phyloP scores from a whole-genome alignment of 805 yeast genomes.

The Hanseniaspora jakobsenii region DNA sequence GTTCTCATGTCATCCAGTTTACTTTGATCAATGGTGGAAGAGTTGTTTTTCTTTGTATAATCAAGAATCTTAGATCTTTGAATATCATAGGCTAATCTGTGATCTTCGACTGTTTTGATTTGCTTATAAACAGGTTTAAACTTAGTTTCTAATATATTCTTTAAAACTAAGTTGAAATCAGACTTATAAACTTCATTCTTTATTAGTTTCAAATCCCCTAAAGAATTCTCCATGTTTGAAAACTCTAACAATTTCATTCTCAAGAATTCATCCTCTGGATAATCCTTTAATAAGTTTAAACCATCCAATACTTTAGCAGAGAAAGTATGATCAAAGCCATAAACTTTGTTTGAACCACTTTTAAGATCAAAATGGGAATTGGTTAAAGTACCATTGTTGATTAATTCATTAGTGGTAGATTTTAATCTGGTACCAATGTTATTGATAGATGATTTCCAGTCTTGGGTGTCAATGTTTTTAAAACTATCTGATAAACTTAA shows the following conservation, averaged over 20 bases:
- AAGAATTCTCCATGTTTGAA: slow-evolving; percentile 56
- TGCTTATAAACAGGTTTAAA: slow-evolving; percentile 54
- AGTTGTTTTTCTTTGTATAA: slow-evolving; percentile 31
- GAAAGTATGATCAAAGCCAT: slow-evolving; percentile 14
- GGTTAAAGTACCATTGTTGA: slow-evolving; percentile 12
- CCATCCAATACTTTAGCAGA: slow-evolving; percentile 8
- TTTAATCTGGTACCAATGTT: slow-evolving; percentile 6
- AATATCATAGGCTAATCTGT: slow-evolving; percentile 67
- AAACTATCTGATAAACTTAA: slow-evolving; percentile 1
- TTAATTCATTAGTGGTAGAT: slow-evolving; percentile 12
- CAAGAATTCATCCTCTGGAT: slow-evolving; percentile 38
- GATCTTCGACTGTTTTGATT: slow-evolving; percentile 63
- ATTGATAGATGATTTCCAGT: slow-evolving; percentile 9
- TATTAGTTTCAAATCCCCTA: slow-evolving; percentile 71
- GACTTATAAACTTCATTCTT: slow-evolving; percentile 65
- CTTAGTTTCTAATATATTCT: slow-evolving; percentile 47
- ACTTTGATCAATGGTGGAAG: slow-evolving; percentile 31
- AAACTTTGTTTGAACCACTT: not conserved
- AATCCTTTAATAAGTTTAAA: slow-evolving; percentile 16
- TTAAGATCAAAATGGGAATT: slow-evolving; percentile 8
- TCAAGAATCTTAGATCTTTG: slow-evolving; percentile 44
- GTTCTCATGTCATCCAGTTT: slow-evolving; percentile 64
- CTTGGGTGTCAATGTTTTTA: slow-evolving; percentile 10
- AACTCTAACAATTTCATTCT: slow-evolving; percentile 53
- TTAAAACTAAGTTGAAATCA: slow-evolving; percentile 56